phyloP scores from a whole-genome alignment of 139 green algal genomes.

The Chlorella sp. region DNA sequence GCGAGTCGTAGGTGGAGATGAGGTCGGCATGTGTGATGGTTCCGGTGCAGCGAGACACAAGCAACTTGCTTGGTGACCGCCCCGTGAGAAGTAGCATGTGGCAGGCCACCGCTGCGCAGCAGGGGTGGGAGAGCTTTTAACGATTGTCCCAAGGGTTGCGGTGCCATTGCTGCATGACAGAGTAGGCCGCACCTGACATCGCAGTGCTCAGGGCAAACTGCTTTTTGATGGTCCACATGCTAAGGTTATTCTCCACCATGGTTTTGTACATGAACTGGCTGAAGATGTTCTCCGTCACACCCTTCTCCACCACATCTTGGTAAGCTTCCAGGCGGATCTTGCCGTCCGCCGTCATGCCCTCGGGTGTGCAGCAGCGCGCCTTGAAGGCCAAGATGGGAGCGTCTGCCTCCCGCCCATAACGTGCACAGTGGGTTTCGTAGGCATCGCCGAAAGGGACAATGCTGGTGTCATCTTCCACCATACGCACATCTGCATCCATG shows the following conservation, averaged over 20 bases:
- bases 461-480: constrained; percentile 94
- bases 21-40: constrained; percentile 91
- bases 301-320: constrained; percentile 58
- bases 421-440: constrained; percentile 94
- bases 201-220: constrained; percentile 88
- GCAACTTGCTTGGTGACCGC: constrained; percentile 88
- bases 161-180: not conserved
- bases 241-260: constrained; percentile 82
- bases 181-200: constrained; percentile 48
- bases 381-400: constrained; percentile 94
- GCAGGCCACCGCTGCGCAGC: constrained; percentile 74
- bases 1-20: constrained; percentile 68
- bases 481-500: constrained; percentile 59
- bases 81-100: constrained; percentile 89
- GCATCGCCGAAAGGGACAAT: constrained; percentile 88
- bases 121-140: not conserved
- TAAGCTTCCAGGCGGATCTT: constrained; percentile 69
- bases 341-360: constrained; percentile 10
- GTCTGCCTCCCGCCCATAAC: constrained; percentile 93
- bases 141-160: no score
- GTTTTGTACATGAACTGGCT: constrained; percentile 98
- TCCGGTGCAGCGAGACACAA: constrained; percentile 89
- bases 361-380: constrained; percentile 56
- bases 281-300: constrained; percentile 96
- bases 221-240: constrained; percentile 95